phyloP scores from a whole-genome alignment of 1,284 basidiomycete genomes.

The Somion occarium region DNA sequence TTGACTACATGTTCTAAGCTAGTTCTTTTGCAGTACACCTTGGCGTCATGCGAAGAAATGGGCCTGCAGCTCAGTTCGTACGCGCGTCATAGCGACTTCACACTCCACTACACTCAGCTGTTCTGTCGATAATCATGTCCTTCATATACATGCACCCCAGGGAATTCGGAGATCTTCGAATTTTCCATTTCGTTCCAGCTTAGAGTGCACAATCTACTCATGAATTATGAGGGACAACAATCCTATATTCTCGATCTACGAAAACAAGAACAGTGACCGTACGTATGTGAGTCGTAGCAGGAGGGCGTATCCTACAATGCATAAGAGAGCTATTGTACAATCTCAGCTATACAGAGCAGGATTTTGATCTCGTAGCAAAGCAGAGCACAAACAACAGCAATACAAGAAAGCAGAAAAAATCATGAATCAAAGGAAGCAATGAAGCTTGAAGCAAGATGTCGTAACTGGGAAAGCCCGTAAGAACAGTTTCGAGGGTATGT shows the following conservation, averaged over 20 bases:
- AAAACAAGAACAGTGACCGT: background rate
- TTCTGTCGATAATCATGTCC: no score
- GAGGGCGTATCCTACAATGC: background rate
- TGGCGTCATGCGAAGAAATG: conserved; percentile 27
- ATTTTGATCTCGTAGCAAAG: no score
- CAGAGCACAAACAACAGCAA: background rate
- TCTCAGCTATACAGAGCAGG: conserved; percentile 1
- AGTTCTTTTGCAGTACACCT: conserved; percentile 23
- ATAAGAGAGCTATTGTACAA: background rate
- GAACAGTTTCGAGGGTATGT: conserved; percentile 4
- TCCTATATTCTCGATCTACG: background rate
- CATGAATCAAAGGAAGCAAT: background rate
- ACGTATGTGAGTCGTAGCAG: background rate
- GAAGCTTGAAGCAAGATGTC: background rate
- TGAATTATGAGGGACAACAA: no score
- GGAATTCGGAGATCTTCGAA: no score
- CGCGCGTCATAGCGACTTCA: conserved; percentile 13
- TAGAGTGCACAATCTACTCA: no score
- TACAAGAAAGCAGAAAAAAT: background rate
- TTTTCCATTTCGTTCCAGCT: no score
- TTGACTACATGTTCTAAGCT: no score
- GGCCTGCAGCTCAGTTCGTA: conserved; percentile 28
- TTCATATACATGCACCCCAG: no score
- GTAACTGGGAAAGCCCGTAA: conserved; percentile 6
- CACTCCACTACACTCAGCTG: conserved; percentile 14